A percentile compares a stretch with the other conserved stretches of the same genome.
These are phyloP conservation scores for Diphasiastrum complanatum DNA, from an alignment of 83 land plant species.

Conservation along the genomic window DNA sequence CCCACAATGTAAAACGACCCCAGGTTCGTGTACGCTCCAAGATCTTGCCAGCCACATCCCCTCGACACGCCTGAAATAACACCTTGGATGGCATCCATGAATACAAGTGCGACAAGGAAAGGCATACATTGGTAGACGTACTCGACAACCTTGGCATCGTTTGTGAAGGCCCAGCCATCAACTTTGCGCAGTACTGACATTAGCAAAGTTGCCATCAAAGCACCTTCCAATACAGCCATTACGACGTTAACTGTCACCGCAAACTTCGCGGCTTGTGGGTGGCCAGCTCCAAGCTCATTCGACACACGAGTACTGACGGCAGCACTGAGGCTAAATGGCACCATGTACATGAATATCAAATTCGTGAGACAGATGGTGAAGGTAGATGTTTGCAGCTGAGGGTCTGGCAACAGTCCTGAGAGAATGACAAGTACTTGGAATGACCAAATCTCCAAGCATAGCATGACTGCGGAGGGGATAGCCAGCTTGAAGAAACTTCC, in stretches of 20 bases:
- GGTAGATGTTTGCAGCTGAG: no score
- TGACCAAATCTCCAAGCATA: no score
- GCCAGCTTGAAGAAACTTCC: no score
- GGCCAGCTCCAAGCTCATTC: slow-evolving; percentile 22
- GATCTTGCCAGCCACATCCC: slow-evolving; percentile 23
- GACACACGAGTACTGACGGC: slow-evolving; percentile 16
- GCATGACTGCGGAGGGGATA: no score
- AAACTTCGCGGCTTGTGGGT: slow-evolving; percentile 3
- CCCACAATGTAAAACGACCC: slow-evolving; percentile 20
- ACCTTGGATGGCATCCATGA: slow-evolving; percentile 8
- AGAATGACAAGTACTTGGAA: no score
- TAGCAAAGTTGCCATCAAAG: slow-evolving; percentile 2
- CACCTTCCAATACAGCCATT: slow-evolving; percentile 5
- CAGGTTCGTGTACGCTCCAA: slow-evolving; percentile 15
- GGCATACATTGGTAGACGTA: neutral
- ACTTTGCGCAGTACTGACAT: slow-evolving; percentile 15
- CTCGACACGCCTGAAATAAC: slow-evolving; percentile 26
- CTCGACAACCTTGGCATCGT: slow-evolving; percentile 10
- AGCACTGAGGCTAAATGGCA: no score
- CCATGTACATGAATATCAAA: no score
- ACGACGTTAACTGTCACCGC: neutral
- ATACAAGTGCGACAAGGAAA: slow-evolving; percentile 1
- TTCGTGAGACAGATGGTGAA: no score
- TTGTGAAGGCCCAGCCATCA: slow-evolving; percentile 13
- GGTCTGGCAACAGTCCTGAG: no score